Base-by-base conservation (phyloP, 768 basidiomycete species). In the Tulasnella sp. region DNA sequence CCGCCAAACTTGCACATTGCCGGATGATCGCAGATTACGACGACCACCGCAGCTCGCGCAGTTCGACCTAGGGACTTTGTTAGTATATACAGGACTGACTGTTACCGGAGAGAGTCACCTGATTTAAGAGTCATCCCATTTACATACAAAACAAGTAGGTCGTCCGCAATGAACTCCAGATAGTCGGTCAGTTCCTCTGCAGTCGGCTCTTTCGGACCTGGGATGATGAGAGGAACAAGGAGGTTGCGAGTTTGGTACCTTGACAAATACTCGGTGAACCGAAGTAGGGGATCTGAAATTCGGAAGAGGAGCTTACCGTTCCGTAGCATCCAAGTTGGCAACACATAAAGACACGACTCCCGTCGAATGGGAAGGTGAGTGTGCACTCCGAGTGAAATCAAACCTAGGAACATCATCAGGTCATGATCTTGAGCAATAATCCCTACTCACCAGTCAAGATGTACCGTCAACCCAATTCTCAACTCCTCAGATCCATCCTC, bases 201-300 rank as follows among this genome's bases (percentile, higher is more conserved):
- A 2, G 74, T 77, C 1, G 78, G 79, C 52, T 80, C 80, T 1
- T 62, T 76, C 7, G 79, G 79, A 4, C 80, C 79, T 6, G 79
- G 78, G 5, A 75, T 76, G 73, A 79, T 76, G 16, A 62, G 44
- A 1, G 74, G 9, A 1, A 79, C 59, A 12, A 78, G 59, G 1
- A 79, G 68, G 52, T 79, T 74, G n/a, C 42, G 37, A 17, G 37
- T 37, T 22, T 40, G 69, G 37, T 42, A 71, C 11, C 62, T 44
- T 34, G 59, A 62, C 11, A 9, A 34, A 8, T 11, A 62, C 9
- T n/a, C 9, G 8, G n/a, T 62, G 11, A 62, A 34, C 59, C 34
- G n/a, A 34, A 32, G 32, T 62, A 44, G 12, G 12, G 42, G 42
- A 44, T 12, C n/a, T n/a, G n/a, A 62, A 7, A 22, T 7, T 9